Evolutionary conservation across 2,329 filamentous ascomycete species (phyloP), one percentile per base, ranked within the genome.

Genomic region (Pezicula rhizophila): DNA sequence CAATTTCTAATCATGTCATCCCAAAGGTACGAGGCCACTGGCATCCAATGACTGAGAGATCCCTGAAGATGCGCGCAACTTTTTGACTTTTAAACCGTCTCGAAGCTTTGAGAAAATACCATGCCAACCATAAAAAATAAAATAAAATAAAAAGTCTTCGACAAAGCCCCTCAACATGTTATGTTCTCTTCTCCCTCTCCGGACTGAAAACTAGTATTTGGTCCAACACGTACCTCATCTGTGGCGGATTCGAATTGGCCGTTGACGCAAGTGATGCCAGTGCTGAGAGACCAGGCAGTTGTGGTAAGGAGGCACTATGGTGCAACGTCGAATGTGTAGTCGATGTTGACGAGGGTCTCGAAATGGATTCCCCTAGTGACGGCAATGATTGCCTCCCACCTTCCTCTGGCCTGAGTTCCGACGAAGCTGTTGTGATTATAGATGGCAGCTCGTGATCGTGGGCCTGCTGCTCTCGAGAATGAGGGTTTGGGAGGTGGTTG

Each of bases 211-310:
- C 28, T 31, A 12, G 11, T 31, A 10, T 31, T 31, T 28, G 11
- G 8, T 44, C 49, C 61, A 58, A 61, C 70, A 65, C 63, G 61
- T 74, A 77, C 74, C 75, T 76, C 59, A 73, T 63, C 54, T 64
- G 62, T 65, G 70, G 75, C 52, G 72, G 75, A 58, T 70, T 73
- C 26, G 76, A 74, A 57, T 71, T 71, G 20, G 74, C 72, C 33
- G 77, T 49, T 10, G 64, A 63, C 33, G 64, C 76, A 57, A 81
- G 69, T 47, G 77, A 79, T 39, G 80, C 80, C 58, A 84, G 70
- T 35, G 79, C 73, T 45, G 79, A 79, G 46, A 84, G 65, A 20
- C 76, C 78, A 20, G 80, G 80, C 44, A 82, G 67, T 23, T 52
- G 75, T 51, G 56, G 65, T 42, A 62, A 57, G 48, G 57, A 64